These are phyloP conservation scores for Petunia secreta DNA, from an alignment of 257 asterid genomes.

Conservation along the genomic window DNA sequence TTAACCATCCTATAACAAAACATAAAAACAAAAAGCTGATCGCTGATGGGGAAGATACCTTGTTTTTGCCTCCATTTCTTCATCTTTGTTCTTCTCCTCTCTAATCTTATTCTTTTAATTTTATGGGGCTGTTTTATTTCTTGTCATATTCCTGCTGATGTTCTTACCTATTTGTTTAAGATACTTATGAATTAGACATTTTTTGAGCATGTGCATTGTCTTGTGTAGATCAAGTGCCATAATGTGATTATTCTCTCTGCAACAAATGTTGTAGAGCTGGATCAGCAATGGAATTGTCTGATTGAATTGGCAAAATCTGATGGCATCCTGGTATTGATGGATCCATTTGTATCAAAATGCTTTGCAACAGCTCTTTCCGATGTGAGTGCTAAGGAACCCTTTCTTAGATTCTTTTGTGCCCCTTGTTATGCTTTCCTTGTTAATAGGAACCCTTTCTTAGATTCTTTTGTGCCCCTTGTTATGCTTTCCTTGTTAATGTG, in stretches of 20 bases:
- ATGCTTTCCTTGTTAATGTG: not conserved
- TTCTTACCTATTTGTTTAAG: conserved; percentile 12
- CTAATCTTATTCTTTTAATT: not conserved
- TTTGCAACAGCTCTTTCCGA: conserved; percentile 59
- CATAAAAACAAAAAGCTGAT: not conserved
- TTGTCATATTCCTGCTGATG: conserved; percentile 4
- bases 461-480: not conserved
- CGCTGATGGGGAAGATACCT: conserved; percentile 16
- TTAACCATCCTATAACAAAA: too few relatives aligned
- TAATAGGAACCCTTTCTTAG: not conserved
- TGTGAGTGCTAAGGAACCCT: conserved; percentile 48
- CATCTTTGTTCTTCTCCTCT: not conserved
- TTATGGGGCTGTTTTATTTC: not conserved
- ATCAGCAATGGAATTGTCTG: conserved; percentile 74
- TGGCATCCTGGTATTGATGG: conserved; percentile 45
- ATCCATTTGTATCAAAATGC: conserved; percentile 63
- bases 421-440: not conserved
- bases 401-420: not conserved
- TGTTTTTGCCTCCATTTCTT: conserved; percentile 1
- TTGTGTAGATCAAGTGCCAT: conserved; percentile 76
- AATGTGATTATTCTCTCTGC: conserved; percentile 78
- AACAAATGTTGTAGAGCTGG: conserved; percentile 70
- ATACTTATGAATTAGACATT: not conserved
- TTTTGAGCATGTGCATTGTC: conserved; percentile 17
- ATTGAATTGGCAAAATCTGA: conserved; percentile 52